phyloP scores from a whole-genome alignment of 2,329 filamentous ascomycete species.

The Fusarium equiseti region DNA sequence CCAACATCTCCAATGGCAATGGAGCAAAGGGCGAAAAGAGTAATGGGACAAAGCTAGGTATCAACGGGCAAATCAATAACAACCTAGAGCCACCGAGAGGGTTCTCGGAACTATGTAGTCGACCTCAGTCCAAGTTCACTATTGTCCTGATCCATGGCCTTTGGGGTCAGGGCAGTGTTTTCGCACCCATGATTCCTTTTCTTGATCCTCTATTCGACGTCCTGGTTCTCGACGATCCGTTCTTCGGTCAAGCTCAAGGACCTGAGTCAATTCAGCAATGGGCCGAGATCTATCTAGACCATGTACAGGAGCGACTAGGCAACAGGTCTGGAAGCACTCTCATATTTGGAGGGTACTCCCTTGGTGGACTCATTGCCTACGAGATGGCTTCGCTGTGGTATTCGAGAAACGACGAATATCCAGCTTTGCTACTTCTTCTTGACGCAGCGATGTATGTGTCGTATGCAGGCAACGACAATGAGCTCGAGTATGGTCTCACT shows the following conservation, averaged over 20 bases:
- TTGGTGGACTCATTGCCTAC: not conserved
- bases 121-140: not conserved
- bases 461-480: not conserved
- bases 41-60: not conserved
- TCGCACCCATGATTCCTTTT: not conserved
- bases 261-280: constrained; percentile 1
- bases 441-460: not conserved
- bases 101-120: not conserved
- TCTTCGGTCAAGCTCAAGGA: not conserved
- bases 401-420: not conserved
- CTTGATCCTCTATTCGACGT: not conserved
- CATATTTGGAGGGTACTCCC: constrained; percentile 2
- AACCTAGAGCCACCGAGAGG: not conserved
- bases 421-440: not conserved
- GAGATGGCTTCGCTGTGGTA: constrained; percentile 2
- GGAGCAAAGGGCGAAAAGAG: not conserved
- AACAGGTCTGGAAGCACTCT: not conserved
- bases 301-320: not conserved
- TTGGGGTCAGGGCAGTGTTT: constrained; percentile 1
- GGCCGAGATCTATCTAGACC: not conserved
- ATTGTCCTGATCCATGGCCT: constrained; percentile 1
- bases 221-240: not conserved
- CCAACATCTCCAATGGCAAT: not conserved
- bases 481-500: not conserved
- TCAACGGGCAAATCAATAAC: not conserved